Base-by-base conservation (phyloP, 106 monocot species). In the Dioscorea dumetorum region DNA sequence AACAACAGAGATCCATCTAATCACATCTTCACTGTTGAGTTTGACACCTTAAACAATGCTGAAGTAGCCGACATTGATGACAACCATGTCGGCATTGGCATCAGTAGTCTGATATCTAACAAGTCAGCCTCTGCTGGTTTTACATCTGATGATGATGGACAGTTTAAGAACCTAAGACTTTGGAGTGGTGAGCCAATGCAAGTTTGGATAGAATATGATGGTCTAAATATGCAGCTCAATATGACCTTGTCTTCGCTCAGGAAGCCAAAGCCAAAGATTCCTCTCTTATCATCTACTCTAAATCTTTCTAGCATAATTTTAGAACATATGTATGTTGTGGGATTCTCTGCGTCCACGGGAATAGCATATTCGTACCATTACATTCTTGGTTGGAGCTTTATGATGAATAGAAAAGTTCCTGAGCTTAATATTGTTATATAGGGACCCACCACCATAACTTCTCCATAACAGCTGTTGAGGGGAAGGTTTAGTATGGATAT, bases 361-460 rank as follows among this genome's bases (percentile, higher is more conserved):
- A 4, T 4, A 1, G 48, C 11, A 49, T 34, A 41, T 48, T 20
- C 41, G 4, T 48, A 65, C 41, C 41, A 65, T 11, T 65, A 5
- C 64, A 41, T 65, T 65, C 64, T 65, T 20, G 64, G n/a, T 65
- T 65, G 64, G 64, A 65, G 64, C 64, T 65, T 65, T 35, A 65
- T 2, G 34, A 65, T 49, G 8, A 5, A 41, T 21, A 48, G 64
- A 0, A 17, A 41, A 65, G 35, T 35, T 65, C 64, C 33, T 35
- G 64, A 32, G n/a, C 41, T 65, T 19, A 17, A 65, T 48, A 1
- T 48, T n/a, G n/a, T n/a, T n/a, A n/a, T n/a, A n/a, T n/a, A n/a
- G n/a, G n/a, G n/a, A n/a, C n/a, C n/a, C n/a, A n/a, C n/a, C n/a
- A n/a, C n/a, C n/a, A n/a, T n/a, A n/a, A n/a, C n/a, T n/a, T n/a